Conservation (phyloP, 129 eudicot species). For the carrot (Daucus carota) region DH1_v3.0 NC_030386.2:40582001-40582500, state of each 20-base stretch:
- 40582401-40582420: conserved; percentile 76
- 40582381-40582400: conserved; percentile 95
- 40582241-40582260: neutral
- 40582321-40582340: conserved; percentile 87
- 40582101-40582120: neutral
- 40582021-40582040: neutral
- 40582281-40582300: conserved; percentile 9
- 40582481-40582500: conserved; percentile 73
- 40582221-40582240: neutral
- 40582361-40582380: conserved; percentile 87
- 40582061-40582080: neutral
- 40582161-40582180: neutral
- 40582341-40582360: conserved; percentile 87
- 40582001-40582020: too few species aligned
- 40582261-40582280: neutral
- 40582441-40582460: conserved; percentile 67
- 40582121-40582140: neutral
- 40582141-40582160: neutral
- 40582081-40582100: neutral
- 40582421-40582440: conserved; percentile 69
- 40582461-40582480: conserved; percentile 77
- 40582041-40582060: neutral
- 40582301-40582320: conserved; percentile 83
- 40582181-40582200: neutral
- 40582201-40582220: conserved; percentile 5